A percentile compares a stretch with the other conserved stretches of the same genome.
Conservation (phyloP, 140 eudicot genomes). For the Stevia rebaudiana region DNA sequence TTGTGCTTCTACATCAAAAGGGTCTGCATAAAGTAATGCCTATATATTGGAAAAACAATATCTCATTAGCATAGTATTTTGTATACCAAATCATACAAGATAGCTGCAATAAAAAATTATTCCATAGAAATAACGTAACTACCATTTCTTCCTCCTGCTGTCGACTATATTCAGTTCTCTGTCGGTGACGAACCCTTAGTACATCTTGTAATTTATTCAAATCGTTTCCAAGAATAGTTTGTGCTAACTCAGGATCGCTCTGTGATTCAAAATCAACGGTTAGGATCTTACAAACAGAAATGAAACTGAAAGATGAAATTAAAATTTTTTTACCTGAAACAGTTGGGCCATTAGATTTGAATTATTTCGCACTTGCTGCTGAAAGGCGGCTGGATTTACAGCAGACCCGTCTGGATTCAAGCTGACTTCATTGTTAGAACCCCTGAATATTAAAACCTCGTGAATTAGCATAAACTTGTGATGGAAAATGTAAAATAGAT, state of each 20-base stretch:
- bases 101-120: background rate
- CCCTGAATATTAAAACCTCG: conserved; percentile 33
- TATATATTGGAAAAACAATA: conserved; percentile 12
- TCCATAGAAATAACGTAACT: conserved; percentile 12
- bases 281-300: conserved; percentile 19
- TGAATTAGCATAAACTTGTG: conserved; percentile 1
- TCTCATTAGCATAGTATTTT: background rate
- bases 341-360: conserved; percentile 73
- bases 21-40: conserved; percentile 90
- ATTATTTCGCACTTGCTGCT: conserved; percentile 67
- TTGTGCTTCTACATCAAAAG: conserved; percentile 97
- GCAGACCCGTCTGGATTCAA: conserved; percentile 89
- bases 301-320: background rate
- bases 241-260: conserved; percentile 91
- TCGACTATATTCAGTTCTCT: conserved; percentile 50
- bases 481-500: background rate
- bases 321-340: conserved; percentile 55
- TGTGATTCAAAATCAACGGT: conserved; percentile 35
- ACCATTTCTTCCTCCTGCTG: conserved; percentile 74
- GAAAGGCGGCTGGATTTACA: conserved; percentile 72
- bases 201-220: conserved; percentile 64
- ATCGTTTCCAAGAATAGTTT: conserved; percentile 74
- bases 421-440: conserved; percentile 37
- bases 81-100: conserved; percentile 4
- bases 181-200: conserved; percentile 62